phyloP scores from a whole-genome alignment of 768 basidiomycete species.

The Sistotremastrum niveocremeum region DNA sequence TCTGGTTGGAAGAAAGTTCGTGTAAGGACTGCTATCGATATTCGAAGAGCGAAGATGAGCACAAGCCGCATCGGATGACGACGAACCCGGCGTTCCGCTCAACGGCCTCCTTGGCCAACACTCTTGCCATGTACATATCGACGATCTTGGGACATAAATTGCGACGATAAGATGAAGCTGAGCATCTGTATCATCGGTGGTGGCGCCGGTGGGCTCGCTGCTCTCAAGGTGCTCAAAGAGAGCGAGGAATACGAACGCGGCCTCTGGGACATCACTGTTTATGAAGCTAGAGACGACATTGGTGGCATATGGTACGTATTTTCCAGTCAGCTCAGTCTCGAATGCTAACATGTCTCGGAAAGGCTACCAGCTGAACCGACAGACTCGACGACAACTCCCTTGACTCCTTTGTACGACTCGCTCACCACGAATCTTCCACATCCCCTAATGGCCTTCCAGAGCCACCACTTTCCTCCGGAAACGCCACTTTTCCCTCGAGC shows the following conservation, averaged over 20 bases:
- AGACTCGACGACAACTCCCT: slow-evolving; percentile 30
- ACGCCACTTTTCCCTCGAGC: slow-evolving; percentile 61
- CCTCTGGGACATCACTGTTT: slow-evolving; percentile 49
- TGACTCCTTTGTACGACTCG: slow-evolving; percentile 65
- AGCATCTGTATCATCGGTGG: slow-evolving; percentile 61
- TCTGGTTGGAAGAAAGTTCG: slow-evolving; percentile 92
- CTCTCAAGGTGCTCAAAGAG: slow-evolving; percentile 51
- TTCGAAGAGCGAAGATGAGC: slow-evolving; percentile 28
- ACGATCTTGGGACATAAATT: too few relatives aligned
- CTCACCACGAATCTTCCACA: slow-evolving; percentile 76
- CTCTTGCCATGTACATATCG: too few relatives aligned
- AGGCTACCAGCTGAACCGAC: slow-evolving; percentile 44
- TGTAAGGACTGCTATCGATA: slow-evolving; percentile 53
- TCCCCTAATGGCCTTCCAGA: slow-evolving; percentile 57
- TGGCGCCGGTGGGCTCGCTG: slow-evolving; percentile 61
- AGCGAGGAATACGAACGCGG: slow-evolving; percentile 40
- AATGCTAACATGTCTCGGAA: neutral
- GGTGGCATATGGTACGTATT: slow-evolving; percentile 65
- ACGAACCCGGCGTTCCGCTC: too few relatives aligned
- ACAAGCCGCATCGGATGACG: too few relatives aligned
- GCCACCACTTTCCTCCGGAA: slow-evolving; percentile 53
- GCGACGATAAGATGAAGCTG: too few relatives aligned
- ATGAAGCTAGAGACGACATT: slow-evolving; percentile 49
- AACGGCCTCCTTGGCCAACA: too few relatives aligned
- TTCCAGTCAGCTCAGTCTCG: neutral